These are phyloP conservation scores for Penicillium sp. DNA, from an alignment of 2,329 filamentous ascomycete genomes.

Conservation along the genomic window DNA sequence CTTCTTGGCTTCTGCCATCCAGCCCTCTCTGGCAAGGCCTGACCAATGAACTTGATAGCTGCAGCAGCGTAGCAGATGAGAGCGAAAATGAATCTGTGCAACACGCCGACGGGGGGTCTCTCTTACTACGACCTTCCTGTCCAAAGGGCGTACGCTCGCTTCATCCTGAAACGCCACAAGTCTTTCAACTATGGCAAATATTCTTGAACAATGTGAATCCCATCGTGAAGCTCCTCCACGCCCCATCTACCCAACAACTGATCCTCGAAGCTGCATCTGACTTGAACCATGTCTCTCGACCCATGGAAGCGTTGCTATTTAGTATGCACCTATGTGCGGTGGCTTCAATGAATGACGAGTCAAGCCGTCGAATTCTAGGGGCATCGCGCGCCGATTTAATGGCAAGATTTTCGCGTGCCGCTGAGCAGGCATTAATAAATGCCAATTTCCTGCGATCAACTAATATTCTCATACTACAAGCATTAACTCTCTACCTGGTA, in stretches of 20 bases:
- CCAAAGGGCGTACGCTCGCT: slow-evolving; percentile 1
- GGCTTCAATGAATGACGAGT: not conserved
- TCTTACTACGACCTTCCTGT: slow-evolving; percentile 8
- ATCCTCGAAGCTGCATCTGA: slow-evolving; percentile 64
- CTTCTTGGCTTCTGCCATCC: not conserved
- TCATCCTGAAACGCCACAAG: slow-evolving; percentile 25
- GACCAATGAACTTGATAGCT: not conserved
- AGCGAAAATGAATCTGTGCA: not conserved
- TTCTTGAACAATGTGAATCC: slow-evolving; percentile 72
- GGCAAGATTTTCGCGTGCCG: not conserved
- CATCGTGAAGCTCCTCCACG: slow-evolving; percentile 67
- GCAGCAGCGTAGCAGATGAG: not conserved
- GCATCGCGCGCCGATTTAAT: not conserved
- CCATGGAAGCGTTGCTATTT: slow-evolving; percentile 67
- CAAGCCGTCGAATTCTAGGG: not conserved
- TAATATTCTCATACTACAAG: not conserved
- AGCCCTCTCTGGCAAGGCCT: slow-evolving; percentile 1
- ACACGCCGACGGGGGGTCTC: slow-evolving; percentile 6
- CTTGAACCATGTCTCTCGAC: slow-evolving; percentile 55
- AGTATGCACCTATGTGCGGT: slow-evolving; percentile 59
- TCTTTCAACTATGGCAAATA: slow-evolving; percentile 59
- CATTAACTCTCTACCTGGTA: not conserved
- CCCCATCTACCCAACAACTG: slow-evolving; percentile 64
- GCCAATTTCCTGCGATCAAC: not conserved
- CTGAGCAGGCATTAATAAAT: not conserved